phyloP scores from a whole-genome alignment of 495 filamentous ascomycete species.

The Podospora tetraspora region DNA sequence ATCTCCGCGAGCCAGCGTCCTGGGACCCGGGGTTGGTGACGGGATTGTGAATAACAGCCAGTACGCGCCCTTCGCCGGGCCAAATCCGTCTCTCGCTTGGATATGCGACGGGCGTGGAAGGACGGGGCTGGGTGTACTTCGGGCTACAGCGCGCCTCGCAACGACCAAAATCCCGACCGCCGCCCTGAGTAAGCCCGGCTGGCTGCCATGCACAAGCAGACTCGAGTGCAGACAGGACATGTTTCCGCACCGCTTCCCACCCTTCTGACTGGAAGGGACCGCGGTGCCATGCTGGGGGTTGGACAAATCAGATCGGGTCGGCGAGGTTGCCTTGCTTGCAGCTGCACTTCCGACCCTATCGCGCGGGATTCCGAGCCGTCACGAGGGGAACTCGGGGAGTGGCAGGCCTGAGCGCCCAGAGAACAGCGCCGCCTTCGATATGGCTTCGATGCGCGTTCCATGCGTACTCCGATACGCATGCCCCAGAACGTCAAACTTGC shows the following conservation, averaged over 20 bases:
- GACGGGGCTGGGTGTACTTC: neutral
- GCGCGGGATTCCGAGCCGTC: conserved; percentile 3
- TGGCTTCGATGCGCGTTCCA: neutral
- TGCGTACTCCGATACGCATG: neutral
- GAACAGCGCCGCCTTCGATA: neutral
- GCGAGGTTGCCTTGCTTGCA: conserved; percentile 6
- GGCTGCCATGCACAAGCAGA: neutral
- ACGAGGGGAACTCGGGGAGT: neutral
- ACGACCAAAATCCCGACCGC: conserved; percentile 3
- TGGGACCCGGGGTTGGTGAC: neutral
- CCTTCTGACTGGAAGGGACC: neutral
- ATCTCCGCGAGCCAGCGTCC: neutral
- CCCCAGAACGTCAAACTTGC: neutral
- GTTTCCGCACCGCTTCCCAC: conserved; percentile 1
- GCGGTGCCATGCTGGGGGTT: neutral
- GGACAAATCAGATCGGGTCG: conserved; percentile 3
- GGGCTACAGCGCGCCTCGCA: neutral
- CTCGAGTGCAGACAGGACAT: neutral
- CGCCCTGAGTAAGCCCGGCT: conserved; percentile 13
- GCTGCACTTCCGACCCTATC: conserved; percentile 7
- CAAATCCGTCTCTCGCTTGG: neutral
- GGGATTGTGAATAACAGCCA: neutral
- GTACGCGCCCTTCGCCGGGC: neutral
- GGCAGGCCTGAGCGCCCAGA: neutral
- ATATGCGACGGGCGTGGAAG: neutral